Conservation (phyloP, 1,284 basidiomycete species). For the Meira miltonrushii region DNA sequence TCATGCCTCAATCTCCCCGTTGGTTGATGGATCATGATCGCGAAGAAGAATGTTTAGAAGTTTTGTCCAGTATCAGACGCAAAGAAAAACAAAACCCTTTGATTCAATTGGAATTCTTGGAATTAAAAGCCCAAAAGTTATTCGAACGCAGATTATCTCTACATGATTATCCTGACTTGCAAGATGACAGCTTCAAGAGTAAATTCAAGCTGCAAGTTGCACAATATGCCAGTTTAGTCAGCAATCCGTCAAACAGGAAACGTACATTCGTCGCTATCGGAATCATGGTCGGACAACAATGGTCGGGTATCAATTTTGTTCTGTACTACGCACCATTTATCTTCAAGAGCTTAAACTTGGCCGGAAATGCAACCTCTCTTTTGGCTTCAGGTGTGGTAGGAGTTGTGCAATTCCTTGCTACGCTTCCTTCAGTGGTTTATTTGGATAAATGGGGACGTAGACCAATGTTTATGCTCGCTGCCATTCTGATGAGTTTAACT, state of each 20-base stretch:
- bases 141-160: constrained; percentile 27
- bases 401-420: constrained; percentile 70
- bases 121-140: constrained; percentile 66
- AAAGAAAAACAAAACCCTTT: constrained; percentile 62
- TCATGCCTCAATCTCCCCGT: constrained; percentile 69
- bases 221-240: constrained; percentile 43
- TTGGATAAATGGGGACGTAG: constrained; percentile 65
- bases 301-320: constrained; percentile 72
- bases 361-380: constrained; percentile 60
- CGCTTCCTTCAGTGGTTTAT: constrained; percentile 66
- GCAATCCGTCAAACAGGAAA: constrained; percentile 60
- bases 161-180: constrained; percentile 59
- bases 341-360: constrained; percentile 63
- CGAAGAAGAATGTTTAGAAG: constrained; percentile 67
- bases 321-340: constrained; percentile 74
- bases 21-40: constrained; percentile 68
- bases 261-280: constrained; percentile 62
- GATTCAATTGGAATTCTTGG: constrained; percentile 73
- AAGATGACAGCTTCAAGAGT: constrained; percentile 61
- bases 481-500: constrained; percentile 65
- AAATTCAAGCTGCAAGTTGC: constrained; percentile 63
- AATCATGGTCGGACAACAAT: constrained; percentile 71
- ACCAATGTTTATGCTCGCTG: constrained; percentile 57
- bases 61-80: constrained; percentile 63
- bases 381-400: constrained; percentile 71